These are phyloP conservation scores for Phytophthora litchii DNA, from an alignment of 352 stramenopile species.

Conservation along the genomic window DNA sequence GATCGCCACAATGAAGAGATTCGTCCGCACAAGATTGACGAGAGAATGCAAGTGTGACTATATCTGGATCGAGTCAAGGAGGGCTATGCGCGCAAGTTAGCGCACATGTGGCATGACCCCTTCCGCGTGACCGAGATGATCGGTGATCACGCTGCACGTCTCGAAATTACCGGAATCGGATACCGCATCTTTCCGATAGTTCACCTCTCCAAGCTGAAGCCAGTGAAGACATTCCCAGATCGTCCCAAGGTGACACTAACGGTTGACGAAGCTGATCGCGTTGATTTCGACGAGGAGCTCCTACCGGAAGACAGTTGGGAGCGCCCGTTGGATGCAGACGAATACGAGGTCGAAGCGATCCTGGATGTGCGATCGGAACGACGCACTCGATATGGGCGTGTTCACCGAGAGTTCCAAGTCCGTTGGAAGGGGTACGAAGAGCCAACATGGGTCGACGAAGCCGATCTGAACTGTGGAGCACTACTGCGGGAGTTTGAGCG, in stretches of 20 bases:
- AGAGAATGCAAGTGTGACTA: background rate
- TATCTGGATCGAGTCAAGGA: slow-evolving; percentile 10
- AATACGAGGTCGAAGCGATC: slow-evolving; percentile 17
- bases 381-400: slow-evolving; percentile 5
- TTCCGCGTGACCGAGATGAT: slow-evolving; percentile 12
- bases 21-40: background rate
- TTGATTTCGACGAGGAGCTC: slow-evolving; percentile 30
- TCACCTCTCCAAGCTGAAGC: slow-evolving; percentile 30
- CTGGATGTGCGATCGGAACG: background rate
- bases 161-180: background rate
- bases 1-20: background rate
- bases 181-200: slow-evolving; percentile 31
- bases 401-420: slow-evolving; percentile 7
- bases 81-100: slow-evolving; percentile 28
- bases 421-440: slow-evolving; percentile 21
- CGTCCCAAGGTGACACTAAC: background rate
- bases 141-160: slow-evolving; percentile 11
- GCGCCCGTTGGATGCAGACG: background rate
- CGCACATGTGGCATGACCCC: background rate
- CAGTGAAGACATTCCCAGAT: background rate
- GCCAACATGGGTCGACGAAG: slow-evolving; percentile 6
- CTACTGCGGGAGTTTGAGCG: too few relatives aligned
- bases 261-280: background rate
- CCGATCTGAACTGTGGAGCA: slow-evolving; percentile 14
- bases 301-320: slow-evolving; percentile 27